Percentiles rank a stretch among this genome's conserved stretches.
phyloP scores from a whole-genome alignment of 441 rosid genomes.

The Macaranga tanarius region DNA sequence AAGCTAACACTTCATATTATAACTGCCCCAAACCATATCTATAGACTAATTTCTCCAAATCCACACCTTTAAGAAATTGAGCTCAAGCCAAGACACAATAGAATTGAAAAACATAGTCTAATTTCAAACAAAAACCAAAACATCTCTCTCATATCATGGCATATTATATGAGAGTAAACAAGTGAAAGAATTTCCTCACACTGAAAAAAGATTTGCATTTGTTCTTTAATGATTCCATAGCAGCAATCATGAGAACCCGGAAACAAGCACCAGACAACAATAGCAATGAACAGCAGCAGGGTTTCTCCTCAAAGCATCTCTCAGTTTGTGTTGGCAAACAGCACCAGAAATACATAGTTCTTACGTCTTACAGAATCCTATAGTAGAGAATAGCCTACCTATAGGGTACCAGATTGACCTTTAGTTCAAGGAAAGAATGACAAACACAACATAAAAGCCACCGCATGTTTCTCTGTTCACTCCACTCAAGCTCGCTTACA shows the following conservation, averaged over 20 bases:
- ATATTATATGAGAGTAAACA: background rate
- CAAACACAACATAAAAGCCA: slow-evolving; percentile 24
- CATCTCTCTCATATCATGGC: background rate
- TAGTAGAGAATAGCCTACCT: slow-evolving; percentile 25
- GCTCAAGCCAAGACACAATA: background rate
- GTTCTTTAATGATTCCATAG: slow-evolving; percentile 37
- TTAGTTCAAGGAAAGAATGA: slow-evolving; percentile 43
- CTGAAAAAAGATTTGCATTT: slow-evolving; percentile 36
- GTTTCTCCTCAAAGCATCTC: slow-evolving; percentile 36
- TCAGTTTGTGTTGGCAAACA: slow-evolving; percentile 29
- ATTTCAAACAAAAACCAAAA: background rate
- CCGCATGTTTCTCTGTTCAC: slow-evolving; percentile 20
- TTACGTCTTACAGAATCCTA: slow-evolving; percentile 16
- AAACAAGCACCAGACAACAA: slow-evolving; percentile 39
- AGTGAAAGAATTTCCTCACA: slow-evolving; percentile 29
- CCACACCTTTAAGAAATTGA: background rate
- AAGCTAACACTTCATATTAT: background rate
- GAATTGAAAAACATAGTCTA: background rate
- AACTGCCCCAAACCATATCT: background rate
- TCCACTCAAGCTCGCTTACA: slow-evolving; percentile 38
- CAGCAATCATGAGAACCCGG: slow-evolving; percentile 12
- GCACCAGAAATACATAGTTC: slow-evolving; percentile 35
- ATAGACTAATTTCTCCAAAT: background rate
- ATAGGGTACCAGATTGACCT: slow-evolving; percentile 27
- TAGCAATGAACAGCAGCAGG: slow-evolving; percentile 32